Conservation (phyloP, 2,329 filamentous ascomycete species). For the Periglandula ipomoeae region DNA sequence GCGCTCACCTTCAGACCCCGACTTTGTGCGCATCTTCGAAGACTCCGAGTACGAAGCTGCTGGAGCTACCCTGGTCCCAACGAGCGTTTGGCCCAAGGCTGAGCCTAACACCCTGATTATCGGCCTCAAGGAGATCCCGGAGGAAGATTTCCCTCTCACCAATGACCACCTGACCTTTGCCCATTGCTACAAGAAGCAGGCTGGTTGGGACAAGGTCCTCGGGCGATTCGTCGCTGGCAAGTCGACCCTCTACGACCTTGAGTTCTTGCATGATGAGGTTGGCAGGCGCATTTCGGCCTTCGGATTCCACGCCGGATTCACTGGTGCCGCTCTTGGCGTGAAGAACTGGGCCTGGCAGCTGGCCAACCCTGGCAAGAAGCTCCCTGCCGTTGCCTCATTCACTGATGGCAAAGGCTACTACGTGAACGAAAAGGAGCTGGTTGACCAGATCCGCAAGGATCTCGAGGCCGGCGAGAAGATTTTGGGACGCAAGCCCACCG, state of each 20-base stretch:
- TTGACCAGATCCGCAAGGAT: constrained; percentile 34
- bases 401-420: constrained; percentile 3
- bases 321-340: constrained; percentile 63
- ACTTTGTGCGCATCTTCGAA: constrained; percentile 50
- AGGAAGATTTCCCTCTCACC: constrained; percentile 49
- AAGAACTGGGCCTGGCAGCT: constrained; percentile 60
- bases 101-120: constrained; percentile 62
- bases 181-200: constrained; percentile 67
- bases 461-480: constrained; percentile 63
- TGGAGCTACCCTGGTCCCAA: constrained; percentile 56
- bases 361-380: constrained; percentile 12
- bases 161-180: constrained; percentile 15
- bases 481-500: constrained; percentile 55
- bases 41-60: constrained; percentile 52
- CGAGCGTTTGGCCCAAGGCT: constrained; percentile 59
- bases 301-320: constrained; percentile 68
- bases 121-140: constrained; percentile 70
- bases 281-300: constrained; percentile 66
- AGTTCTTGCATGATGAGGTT: constrained; percentile 69
- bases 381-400: constrained; percentile 3
- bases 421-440: constrained; percentile 1
- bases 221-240: constrained; percentile 63
- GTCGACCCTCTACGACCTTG: constrained; percentile 62
- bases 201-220: constrained; percentile 71
- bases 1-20: constrained; percentile 25